Evolutionary conservation across 495 filamentous ascomycete species (phyloP).

Genomic region (Jackrogersella minutella): DNA sequence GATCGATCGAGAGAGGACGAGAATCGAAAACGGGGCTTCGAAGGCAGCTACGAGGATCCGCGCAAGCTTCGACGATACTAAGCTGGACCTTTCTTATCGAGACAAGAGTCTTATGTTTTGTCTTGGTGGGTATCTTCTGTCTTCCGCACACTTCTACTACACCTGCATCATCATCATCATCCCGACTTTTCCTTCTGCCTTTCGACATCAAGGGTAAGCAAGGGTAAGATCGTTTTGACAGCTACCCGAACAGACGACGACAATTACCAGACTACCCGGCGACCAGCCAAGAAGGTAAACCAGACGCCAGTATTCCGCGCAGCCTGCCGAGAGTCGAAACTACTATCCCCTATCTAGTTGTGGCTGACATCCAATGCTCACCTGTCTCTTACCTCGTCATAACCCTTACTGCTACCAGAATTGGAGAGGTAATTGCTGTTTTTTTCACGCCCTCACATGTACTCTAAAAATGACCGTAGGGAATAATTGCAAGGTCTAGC

Average conservation of each 20-base stretch:
- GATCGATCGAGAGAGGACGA: constrained; percentile 62
- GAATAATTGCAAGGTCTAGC: constrained; percentile 32
- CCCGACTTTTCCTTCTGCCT: constrained; percentile 57
- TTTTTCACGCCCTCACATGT: constrained; percentile 26
- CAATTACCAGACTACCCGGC: not conserved
- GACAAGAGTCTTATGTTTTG: constrained; percentile 48
- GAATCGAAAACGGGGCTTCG: constrained; percentile 67
- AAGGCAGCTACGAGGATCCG: constrained; percentile 79
- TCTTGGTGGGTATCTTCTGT: constrained; percentile 57
- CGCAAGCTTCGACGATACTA: constrained; percentile 81
- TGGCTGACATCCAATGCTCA: constrained; percentile 3
- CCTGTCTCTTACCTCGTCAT: constrained; percentile 6
- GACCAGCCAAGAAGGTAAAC: constrained; percentile 34
- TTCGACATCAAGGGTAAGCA: constrained; percentile 72
- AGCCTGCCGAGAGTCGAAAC: constrained; percentile 1
- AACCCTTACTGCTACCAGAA: constrained; percentile 14
- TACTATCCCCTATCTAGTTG: not conserved
- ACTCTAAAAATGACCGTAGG: constrained; percentile 41
- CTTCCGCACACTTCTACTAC: constrained; percentile 46
- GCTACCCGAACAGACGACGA: constrained; percentile 16
- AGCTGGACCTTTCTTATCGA: constrained; percentile 42
- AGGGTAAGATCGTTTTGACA: constrained; percentile 47
- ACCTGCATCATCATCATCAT: constrained; percentile 18
- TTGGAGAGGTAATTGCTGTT: constrained; percentile 44
- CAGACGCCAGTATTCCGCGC: not conserved